These are phyloP conservation scores for Sanghuangporus weigelae DNA, from an alignment of 1,284 basidiomycete species.

Conservation along the genomic window DNA sequence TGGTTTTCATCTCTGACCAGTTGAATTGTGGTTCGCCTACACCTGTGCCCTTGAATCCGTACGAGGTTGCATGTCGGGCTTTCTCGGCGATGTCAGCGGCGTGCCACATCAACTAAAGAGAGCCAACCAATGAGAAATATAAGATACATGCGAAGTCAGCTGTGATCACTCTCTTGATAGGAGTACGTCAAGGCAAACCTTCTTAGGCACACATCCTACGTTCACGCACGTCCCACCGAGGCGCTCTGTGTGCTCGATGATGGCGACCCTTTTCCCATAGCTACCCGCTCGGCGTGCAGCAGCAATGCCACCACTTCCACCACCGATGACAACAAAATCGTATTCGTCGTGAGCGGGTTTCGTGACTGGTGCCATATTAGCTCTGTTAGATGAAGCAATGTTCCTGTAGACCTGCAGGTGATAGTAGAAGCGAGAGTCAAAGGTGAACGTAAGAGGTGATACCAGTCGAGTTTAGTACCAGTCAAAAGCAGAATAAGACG, in stretches of 20 bases:
- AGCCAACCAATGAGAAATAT: neutral
- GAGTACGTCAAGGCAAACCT: conserved; percentile 37
- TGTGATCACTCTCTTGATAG: neutral
- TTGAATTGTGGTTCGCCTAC: conserved; percentile 64
- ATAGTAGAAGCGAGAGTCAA: neutral
- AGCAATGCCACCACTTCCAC: conserved; percentile 79
- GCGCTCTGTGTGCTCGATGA: conserved; percentile 75
- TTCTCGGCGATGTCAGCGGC: conserved; percentile 91
- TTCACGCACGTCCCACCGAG: conserved; percentile 98
- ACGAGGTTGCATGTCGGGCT: conserved; percentile 68
- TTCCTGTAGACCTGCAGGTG: conserved; percentile 1
- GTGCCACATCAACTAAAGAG: conserved; percentile 94
- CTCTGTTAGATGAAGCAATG: conserved; percentile 19
- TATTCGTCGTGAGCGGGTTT: conserved; percentile 62
- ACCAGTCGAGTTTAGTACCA: conserved; percentile 9
- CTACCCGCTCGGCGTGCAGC: conserved; percentile 83
- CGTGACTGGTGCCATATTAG: conserved; percentile 64
- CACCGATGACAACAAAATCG: conserved; percentile 80
- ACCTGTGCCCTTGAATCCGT: conserved; percentile 61
- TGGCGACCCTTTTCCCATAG: conserved; percentile 91
- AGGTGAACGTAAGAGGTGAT: neutral
- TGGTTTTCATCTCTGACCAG: conserved; percentile 89
- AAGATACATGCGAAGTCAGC: neutral
- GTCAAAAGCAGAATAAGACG: neutral
- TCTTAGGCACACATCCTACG: conserved; percentile 89